A percentile compares a stretch with the other conserved stretches of the same genome.
phyloP scores from a whole-genome alignment of 2,329 filamentous ascomycete genomes.

The Clarireedia sp. region DNA sequence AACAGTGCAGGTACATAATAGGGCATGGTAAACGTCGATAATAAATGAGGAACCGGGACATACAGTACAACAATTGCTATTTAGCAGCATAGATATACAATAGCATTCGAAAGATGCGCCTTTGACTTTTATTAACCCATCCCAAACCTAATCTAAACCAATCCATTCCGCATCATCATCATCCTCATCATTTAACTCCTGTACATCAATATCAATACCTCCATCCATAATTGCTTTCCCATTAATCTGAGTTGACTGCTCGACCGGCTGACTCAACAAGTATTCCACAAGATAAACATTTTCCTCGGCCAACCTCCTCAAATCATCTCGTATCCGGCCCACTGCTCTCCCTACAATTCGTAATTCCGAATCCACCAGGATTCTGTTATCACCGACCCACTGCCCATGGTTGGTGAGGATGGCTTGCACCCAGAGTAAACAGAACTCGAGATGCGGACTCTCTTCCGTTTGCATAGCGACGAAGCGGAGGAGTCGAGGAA shows the following conservation, averaged over 20 bases:
- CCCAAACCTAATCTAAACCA: conserved; percentile 38
- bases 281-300: conserved; percentile 89
- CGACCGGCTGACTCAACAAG: conserved; percentile 48
- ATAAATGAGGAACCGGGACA: no score
- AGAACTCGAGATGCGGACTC: conserved; percentile 90
- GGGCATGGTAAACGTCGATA: no score
- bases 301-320: conserved; percentile 75
- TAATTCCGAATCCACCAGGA: conserved; percentile 75
- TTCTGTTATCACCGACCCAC: conserved; percentile 74
- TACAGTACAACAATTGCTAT: no score
- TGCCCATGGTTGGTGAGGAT: conserved; percentile 74
- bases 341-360: conserved; percentile 76
- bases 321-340: conserved; percentile 69
- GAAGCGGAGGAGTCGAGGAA: conserved; percentile 76
- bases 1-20: no score
- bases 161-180: conserved; percentile 42
- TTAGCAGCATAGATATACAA: no score
- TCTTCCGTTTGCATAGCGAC: conserved; percentile 83
- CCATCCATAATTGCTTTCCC: conserved; percentile 31
- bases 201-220: conserved; percentile 26
- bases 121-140: no score
- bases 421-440: conserved; percentile 84
- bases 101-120: no score
- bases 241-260: conserved; percentile 21
- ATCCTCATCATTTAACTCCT: conserved; percentile 31